Evolutionary conservation across 2,329 filamentous ascomycete species (phyloP).

Genomic region (Kalmusia sp.): DNA sequence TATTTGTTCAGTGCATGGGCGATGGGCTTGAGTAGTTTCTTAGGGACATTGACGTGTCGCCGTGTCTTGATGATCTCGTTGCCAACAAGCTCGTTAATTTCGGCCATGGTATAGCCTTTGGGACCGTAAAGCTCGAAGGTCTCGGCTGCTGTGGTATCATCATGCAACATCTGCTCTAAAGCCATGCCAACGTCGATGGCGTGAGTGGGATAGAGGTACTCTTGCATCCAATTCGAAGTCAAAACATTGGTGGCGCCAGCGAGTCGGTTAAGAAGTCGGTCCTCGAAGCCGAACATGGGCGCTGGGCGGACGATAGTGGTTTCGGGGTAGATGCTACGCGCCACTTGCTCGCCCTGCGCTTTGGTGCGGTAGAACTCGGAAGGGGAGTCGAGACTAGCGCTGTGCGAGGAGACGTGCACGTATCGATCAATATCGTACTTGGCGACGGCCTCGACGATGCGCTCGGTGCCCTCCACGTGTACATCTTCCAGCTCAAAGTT

Average conservation of each 20-base stretch:
- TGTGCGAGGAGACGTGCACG: conserved; percentile 96
- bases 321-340: conserved; percentile 89
- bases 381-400: conserved; percentile 77
- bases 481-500: conserved; percentile 95
- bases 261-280: conserved; percentile 85
- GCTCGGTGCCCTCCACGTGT: conserved; percentile 88
- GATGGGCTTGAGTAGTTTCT: conserved; percentile 76
- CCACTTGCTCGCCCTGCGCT: conserved; percentile 83
- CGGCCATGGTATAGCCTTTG: conserved; percentile 85
- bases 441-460: conserved; percentile 91
- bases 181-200: conserved; percentile 89
- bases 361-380: conserved; percentile 94
- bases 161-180: conserved; percentile 87
- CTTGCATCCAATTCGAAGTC: conserved; percentile 91
- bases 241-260: conserved; percentile 82
- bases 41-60: conserved; percentile 90
- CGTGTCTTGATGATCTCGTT: conserved; percentile 90
- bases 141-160: conserved; percentile 87
- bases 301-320: conserved; percentile 95
- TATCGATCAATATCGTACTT: conserved; percentile 98
- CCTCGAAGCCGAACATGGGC: conserved; percentile 94
- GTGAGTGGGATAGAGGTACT: conserved; percentile 91
- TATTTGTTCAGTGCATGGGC: conserved; percentile 78
- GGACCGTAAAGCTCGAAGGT: conserved; percentile 96
- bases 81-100: conserved; percentile 88